These are phyloP conservation scores for Didymosphaeria variabile DNA, from an alignment of 2,329 filamentous ascomycete species.

Conservation along the genomic window DNA sequence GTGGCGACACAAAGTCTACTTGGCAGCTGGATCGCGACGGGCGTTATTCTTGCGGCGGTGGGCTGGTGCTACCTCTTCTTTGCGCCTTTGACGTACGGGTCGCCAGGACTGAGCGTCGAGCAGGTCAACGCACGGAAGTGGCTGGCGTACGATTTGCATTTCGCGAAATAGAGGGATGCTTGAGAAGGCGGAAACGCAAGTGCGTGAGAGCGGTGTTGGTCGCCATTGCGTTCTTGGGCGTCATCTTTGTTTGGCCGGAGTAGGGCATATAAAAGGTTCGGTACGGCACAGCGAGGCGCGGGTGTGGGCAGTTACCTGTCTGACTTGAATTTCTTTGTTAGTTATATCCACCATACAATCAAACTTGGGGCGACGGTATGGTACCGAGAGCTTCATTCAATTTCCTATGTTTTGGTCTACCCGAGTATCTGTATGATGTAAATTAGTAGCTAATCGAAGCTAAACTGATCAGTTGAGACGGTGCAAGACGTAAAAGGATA, in stretches of 20 bases:
- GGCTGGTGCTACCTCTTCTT: slow-evolving; percentile 91
- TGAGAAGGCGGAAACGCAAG: slow-evolving; percentile 22
- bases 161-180: slow-evolving; percentile 78
- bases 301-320: not conserved
- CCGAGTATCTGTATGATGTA: not conserved
- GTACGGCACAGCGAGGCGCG: slow-evolving; percentile 5
- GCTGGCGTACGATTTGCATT: slow-evolving; percentile 97
- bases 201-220: not conserved
- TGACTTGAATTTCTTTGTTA: not conserved
- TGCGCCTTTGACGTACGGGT: slow-evolving; percentile 93
- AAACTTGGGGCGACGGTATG: not conserved
- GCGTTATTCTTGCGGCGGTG: slow-evolving; percentile 72
- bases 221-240: not conserved
- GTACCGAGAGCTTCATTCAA: not conserved
- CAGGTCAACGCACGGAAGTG: slow-evolving; percentile 88
- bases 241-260: slow-evolving; percentile 1
- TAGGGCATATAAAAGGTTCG: slow-evolving; percentile 7
- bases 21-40: slow-evolving; percentile 79
- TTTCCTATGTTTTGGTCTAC: slow-evolving; percentile 11
- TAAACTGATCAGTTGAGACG: not conserved
- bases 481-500: not conserved
- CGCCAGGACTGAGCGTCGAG: slow-evolving; percentile 82
- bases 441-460: not conserved
- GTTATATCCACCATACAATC: slow-evolving; percentile 6
- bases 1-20: slow-evolving; percentile 80